Base-by-base conservation (phyloP, 805 yeast species). In the Myxozyma mucilagina region DNA sequence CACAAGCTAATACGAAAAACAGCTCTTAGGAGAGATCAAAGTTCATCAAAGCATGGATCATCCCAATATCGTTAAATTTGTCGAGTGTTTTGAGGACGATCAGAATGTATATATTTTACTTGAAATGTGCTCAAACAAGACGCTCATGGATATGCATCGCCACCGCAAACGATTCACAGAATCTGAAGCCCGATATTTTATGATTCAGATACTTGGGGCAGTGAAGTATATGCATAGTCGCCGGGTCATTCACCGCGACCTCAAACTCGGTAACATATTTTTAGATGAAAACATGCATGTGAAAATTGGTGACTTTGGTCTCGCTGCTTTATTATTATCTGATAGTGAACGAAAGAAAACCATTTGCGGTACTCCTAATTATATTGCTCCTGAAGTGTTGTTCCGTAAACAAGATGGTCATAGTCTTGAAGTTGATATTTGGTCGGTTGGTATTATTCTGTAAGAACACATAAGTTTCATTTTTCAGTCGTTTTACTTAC, bases 371-470 rank as follows among this genome's bases (percentile, higher is more conserved):
- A 94, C 99, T 29, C 99, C 99, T 62, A 94, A 94, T 76, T 94
- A 94, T 74, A 94, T 94, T 72, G 97, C 99, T 0, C 99, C 99
- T 7, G 99, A 94, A 78, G 96, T 94, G 24, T 80, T 94, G 66
- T 89, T 91, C 44, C 96, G 96, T 34, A 90, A 90, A 70, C 68
- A 68, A 14, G 83, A 80, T 56, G 99, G 98, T 8, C 99, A 94
- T 74, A 86, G 96, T 54, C 92, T 85, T 72, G 97, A 91, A 74
- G 97, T 91, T 45, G 99, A 94, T 74, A 84, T 91, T 62, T 94
- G 99, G 99, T 96, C 99, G 9, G 85, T 91, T 67, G 99, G 99
- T 63, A 89, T 94, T 61, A 94, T 94, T 90, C 81, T 94, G 79
- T 94, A 32, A 55, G 65, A 5, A 24, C 11, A 2, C 14, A 1